Evolutionary conservation across 352 stramenopile species (phyloP), one percentile per base, ranked within the genome.

Genomic region (Phytophthora sojae): DNA sequence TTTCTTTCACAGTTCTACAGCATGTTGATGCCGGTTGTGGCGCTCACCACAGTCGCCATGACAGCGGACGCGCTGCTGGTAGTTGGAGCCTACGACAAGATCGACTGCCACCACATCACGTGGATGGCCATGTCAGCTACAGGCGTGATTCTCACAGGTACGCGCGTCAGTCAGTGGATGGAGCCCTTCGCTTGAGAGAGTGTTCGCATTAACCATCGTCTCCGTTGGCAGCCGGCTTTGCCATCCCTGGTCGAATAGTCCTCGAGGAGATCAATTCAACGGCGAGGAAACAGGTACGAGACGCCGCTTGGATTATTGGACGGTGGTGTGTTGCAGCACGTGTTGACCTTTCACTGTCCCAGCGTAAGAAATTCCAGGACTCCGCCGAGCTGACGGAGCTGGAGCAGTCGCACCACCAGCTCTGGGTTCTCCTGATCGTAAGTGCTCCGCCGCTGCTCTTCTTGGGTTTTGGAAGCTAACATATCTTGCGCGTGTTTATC

Each of bases 51-150:
- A 23, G 42, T 92, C n/a, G 68, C 80, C 54, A 91, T 88, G 79
- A 90, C 81, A 12, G 51, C 75, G 60, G 75, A 89, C 59, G 82
- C 79, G 14, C 14, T 83, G 19, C 57, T 86, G 12, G 83, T 92
- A 45, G 75, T 91, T 9, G 44, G 60, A 25, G 57, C 80, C 19
- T 64, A 79, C 0, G 76, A 83, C 14, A 73, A 87, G 49, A 84
- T 93, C 57, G 86, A 93, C 64, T 93, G 86, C 62, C 86, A 90
- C 42, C 82, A 89, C 56, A 39, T 82, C 57, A 89, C 82, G 35
- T 93, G 86, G 86, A 77, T 92, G 50, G 64, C 86, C 56, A 92
- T 90, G 82, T 93, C 86, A 21, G 72, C 82, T 54, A 85, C 73
- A 4, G 75, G 73, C 6, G 76, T 86, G 52, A 71, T 90, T n/a